These are phyloP conservation scores for Aspergillus panamensis DNA, from an alignment of 495 filamentous ascomycete genomes.

Conservation along the genomic window DNA sequence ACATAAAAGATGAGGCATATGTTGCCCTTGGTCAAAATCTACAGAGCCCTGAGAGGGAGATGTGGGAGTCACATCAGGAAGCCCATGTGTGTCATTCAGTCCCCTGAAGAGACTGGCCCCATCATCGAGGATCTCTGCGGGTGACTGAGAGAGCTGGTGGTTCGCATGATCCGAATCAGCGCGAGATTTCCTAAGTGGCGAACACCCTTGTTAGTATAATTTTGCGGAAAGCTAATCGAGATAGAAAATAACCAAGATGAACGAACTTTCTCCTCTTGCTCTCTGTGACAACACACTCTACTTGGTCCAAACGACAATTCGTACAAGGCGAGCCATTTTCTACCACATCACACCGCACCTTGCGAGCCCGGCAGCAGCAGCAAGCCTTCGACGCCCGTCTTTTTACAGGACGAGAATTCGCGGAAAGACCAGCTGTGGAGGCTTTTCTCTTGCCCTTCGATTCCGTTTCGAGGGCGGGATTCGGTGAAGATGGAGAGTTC, in stretches of 20 bases:
- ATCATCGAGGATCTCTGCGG: slow-evolving; percentile 39
- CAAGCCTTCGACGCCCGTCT: slow-evolving; percentile 83
- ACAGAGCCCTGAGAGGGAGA: slow-evolving; percentile 44
- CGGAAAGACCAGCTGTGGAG: slow-evolving; percentile 38
- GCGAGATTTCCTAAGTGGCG: slow-evolving; percentile 41
- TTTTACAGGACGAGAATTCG: slow-evolving; percentile 61
- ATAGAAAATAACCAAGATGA: slow-evolving; percentile 15
- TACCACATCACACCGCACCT: slow-evolving; percentile 92
- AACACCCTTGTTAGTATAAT: slow-evolving; percentile 11
- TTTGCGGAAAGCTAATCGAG: slow-evolving; percentile 18
- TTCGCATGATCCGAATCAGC: slow-evolving; percentile 35
- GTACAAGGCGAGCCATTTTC: slow-evolving; percentile 83
- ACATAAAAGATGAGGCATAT: slow-evolving; percentile 50
- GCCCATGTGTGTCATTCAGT: slow-evolving; percentile 29
- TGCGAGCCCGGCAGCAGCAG: slow-evolving; percentile 78
- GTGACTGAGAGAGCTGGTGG: slow-evolving; percentile 34
- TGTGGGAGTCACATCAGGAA: slow-evolving; percentile 32
- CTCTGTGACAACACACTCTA: slow-evolving; percentile 84
- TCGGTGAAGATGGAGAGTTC: slow-evolving; percentile 28
- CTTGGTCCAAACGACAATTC: slow-evolving; percentile 84
- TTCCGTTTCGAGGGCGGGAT: slow-evolving; percentile 30
- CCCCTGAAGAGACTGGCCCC: slow-evolving; percentile 26
- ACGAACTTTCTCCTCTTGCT: slow-evolving; percentile 78
- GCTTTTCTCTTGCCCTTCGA: slow-evolving; percentile 44
- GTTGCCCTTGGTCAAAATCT: slow-evolving; percentile 44